A percentile compares a stretch with the other conserved stretches of the same genome.
phyloP scores from a whole-genome alignment of 2,329 filamentous ascomycete species.

The Paradendryphiella salina region DNA sequence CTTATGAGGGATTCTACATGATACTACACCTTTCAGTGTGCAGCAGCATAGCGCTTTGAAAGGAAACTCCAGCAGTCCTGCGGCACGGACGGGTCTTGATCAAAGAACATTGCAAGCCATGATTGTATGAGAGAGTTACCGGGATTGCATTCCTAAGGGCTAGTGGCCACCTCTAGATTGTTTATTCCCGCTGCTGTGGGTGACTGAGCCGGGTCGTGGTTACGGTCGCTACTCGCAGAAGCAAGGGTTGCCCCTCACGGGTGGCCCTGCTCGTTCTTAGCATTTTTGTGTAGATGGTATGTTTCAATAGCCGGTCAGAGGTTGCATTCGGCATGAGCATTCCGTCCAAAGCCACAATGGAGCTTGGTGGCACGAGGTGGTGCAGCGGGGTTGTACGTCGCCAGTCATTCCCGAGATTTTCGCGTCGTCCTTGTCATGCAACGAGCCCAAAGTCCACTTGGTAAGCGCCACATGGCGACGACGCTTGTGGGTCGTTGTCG shows the following conservation, averaged over 20 bases:
- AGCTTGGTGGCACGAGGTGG: slow-evolving; percentile 25
- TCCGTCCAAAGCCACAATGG: slow-evolving; percentile 13
- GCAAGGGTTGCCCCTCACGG: not conserved
- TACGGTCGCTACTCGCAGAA: not conserved
- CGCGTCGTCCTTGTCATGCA: slow-evolving; percentile 4
- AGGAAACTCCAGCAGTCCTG: not conserved
- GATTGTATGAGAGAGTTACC: not conserved
- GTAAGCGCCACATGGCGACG: not conserved
- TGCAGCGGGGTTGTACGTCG: slow-evolving; percentile 23
- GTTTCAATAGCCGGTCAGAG: slow-evolving; percentile 11
- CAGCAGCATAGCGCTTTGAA: slow-evolving; percentile 14
- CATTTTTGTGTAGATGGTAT: slow-evolving; percentile 10
- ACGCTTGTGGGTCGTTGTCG: not conserved
- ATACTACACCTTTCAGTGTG: slow-evolving; percentile 21
- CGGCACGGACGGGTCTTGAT: not conserved
- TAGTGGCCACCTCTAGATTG: slow-evolving; percentile 19
- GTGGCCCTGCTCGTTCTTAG: slow-evolving; percentile 15
- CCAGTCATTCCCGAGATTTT: slow-evolving; percentile 11
- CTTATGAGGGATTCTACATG: slow-evolving; percentile 25
- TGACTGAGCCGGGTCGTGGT: not conserved
- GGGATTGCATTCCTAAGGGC: slow-evolving; percentile 7
- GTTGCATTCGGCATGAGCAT: slow-evolving; percentile 13
- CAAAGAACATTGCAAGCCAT: not conserved
- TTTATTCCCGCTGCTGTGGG: not conserved
- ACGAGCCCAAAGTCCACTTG: not conserved